phyloP scores from a whole-genome alignment of 192 early-diverging fungal genomes.

The Coemansia sp. region DNA sequence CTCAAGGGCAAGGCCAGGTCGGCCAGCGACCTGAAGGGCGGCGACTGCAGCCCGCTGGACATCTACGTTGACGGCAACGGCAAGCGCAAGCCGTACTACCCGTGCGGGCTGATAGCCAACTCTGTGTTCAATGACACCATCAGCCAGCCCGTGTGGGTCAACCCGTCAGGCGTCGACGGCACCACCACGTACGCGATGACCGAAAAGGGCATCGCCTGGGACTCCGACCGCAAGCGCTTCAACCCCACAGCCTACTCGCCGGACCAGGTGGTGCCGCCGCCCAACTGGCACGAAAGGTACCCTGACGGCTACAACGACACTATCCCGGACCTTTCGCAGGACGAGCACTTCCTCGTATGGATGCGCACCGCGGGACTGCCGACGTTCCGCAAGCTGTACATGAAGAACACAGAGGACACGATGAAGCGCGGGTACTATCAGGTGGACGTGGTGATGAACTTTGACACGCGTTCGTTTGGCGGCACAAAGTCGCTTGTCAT shows the following conservation, averaged over 20 bases:
- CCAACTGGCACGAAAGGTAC: conserved; percentile 74
- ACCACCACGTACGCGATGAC: conserved; percentile 57
- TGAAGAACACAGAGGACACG: conserved; percentile 61
- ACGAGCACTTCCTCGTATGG: conserved; percentile 96
- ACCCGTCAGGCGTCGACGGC: conserved; percentile 39
- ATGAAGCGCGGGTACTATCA: conserved; percentile 70
- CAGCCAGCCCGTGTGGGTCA: conserved; percentile 55
- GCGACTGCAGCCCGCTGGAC: conserved; percentile 62
- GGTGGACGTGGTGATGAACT: conserved; percentile 76
- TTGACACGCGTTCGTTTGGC: conserved; percentile 79
- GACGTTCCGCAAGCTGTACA: conserved; percentile 94
- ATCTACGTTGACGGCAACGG: conserved; percentile 13
- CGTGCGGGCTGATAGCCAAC: conserved; percentile 98
- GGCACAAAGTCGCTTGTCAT: conserved; percentile 96
- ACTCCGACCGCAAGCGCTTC: conserved; percentile 73
- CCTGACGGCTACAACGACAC: conserved; percentile 54
- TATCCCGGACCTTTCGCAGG: conserved; percentile 59
- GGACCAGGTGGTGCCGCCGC: conserved; percentile 73
- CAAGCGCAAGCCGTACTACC: conserved; percentile 67
- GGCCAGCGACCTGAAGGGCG: conserved; percentile 39
- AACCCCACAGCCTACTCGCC: conserved; percentile 55
- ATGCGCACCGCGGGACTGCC: conserved; percentile 96
- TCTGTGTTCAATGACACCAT: conserved; percentile 92
- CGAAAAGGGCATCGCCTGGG: conserved; percentile 83
- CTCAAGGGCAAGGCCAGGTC: conserved; percentile 63